These are phyloP conservation scores for Aspergillus glaucus DNA, from an alignment of 2,329 filamentous ascomycete genomes.

Conservation along the genomic window DNA sequence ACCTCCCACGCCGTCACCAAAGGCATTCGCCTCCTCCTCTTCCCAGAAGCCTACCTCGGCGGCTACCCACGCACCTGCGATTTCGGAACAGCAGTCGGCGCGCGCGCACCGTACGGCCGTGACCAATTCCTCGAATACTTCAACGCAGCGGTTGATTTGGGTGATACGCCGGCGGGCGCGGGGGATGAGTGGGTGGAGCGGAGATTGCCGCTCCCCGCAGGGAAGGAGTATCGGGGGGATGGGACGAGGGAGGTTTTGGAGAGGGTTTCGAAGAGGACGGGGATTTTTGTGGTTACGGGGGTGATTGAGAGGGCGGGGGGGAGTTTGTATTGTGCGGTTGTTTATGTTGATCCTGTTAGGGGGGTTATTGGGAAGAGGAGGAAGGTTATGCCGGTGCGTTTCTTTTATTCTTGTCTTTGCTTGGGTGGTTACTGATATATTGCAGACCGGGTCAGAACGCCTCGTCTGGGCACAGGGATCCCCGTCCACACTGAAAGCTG, in stretches of 20 bases:
- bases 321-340: slow-evolving; percentile 72
- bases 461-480: slow-evolving; percentile 85
- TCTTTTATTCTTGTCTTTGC: background rate
- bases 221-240: slow-evolving; percentile 55
- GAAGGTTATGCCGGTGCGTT: slow-evolving; percentile 78
- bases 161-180: slow-evolving; percentile 57
- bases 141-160: slow-evolving; percentile 70
- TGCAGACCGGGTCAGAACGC: slow-evolving; percentile 68
- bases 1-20: slow-evolving; percentile 57
- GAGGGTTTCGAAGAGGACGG: slow-evolving; percentile 65
- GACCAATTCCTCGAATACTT: slow-evolving; percentile 82
- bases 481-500: slow-evolving; percentile 68
- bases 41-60: slow-evolving; percentile 87
- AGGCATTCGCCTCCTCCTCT: slow-evolving; percentile 65
- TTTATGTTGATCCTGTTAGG: slow-evolving; percentile 70
- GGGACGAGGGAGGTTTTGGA: slow-evolving; percentile 78
- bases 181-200: slow-evolving; percentile 3
- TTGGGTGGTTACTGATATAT: background rate
- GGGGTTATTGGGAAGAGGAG: slow-evolving; percentile 77
- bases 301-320: slow-evolving; percentile 74
- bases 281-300: slow-evolving; percentile 75
- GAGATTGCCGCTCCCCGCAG: slow-evolving; percentile 29
- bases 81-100: slow-evolving; percentile 71
- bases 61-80: slow-evolving; percentile 78
- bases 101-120: slow-evolving; percentile 60